Conservation (phyloP, 208 protist species). For the Wallacemonas sp. region DNA sequence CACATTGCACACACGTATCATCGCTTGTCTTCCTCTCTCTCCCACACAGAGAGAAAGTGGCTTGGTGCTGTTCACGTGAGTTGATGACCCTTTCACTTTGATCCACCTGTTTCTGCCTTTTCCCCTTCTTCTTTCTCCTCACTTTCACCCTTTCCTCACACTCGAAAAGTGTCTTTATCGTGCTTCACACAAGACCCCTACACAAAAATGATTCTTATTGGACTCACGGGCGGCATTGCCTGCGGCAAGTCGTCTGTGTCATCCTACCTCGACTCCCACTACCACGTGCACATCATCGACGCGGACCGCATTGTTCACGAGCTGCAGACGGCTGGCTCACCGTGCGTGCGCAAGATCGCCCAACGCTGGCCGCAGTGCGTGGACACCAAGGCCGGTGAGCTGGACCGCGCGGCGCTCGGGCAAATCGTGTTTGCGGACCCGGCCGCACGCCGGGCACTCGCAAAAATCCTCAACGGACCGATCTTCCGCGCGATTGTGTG, state of each 20-base stretch:
- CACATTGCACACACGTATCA: no score
- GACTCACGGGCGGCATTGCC: slow-evolving; percentile 92
- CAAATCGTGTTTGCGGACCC: slow-evolving; percentile 76
- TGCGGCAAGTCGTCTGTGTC: slow-evolving; percentile 91
- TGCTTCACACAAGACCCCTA: no score
- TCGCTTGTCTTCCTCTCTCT: no score
- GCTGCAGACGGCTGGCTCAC: slow-evolving; percentile 59
- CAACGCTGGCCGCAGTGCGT: slow-evolving; percentile 74
- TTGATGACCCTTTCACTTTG: no score
- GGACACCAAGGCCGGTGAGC: slow-evolving; percentile 48
- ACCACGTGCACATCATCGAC: slow-evolving; percentile 80
- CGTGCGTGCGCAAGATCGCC: slow-evolving; percentile 67
- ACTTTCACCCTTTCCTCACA: no score
- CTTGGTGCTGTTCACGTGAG: no score
- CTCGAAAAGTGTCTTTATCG: no score
- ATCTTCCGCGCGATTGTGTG: slow-evolving; percentile 74
- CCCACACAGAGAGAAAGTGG: no score
- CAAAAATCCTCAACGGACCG: slow-evolving; percentile 73
- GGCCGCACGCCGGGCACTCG: slow-evolving; percentile 51
- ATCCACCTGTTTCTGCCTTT: no score
- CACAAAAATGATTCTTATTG: slow-evolving; percentile 92
- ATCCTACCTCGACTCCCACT: slow-evolving; percentile 38
- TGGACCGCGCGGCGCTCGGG: slow-evolving; percentile 70
- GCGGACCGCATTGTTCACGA: slow-evolving; percentile 77
- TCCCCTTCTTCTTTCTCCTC: no score